These are phyloP conservation scores for Chaetomium cochliodes DNA, from an alignment of 495 filamentous ascomycete genomes.

Conservation along the genomic window DNA sequence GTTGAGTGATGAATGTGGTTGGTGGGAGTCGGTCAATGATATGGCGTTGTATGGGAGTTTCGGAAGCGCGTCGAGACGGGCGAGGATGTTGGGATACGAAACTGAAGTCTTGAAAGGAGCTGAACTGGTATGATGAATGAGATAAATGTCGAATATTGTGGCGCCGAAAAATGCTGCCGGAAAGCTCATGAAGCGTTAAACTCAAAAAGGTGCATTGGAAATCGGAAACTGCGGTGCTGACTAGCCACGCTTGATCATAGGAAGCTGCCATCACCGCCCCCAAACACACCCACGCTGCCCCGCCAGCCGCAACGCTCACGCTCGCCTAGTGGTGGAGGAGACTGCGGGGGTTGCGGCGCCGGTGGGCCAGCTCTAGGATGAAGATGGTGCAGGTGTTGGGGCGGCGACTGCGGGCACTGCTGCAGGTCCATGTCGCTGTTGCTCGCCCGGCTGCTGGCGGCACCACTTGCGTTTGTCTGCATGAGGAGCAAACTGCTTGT, in stretches of 20 bases:
- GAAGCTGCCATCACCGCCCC: slow-evolving; percentile 44
- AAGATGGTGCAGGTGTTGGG: slow-evolving; percentile 29
- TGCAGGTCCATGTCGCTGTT: slow-evolving; percentile 40
- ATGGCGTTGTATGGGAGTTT: neutral
- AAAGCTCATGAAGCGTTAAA: neutral
- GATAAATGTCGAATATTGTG: neutral
- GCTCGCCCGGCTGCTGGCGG: slow-evolving; percentile 49
- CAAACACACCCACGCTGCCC: slow-evolving; percentile 55
- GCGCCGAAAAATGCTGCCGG: slow-evolving; percentile 5
- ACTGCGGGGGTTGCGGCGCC: slow-evolving; percentile 18
- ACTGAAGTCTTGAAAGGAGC: neutral
- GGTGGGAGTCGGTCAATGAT: neutral
- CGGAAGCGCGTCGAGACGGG: neutral
- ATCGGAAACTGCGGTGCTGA: neutral
- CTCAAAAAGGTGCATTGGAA: neutral
- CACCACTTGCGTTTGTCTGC: slow-evolving; percentile 48
- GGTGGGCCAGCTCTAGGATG: slow-evolving; percentile 27
- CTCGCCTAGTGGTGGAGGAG: slow-evolving; percentile 22
- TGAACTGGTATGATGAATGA: neutral
- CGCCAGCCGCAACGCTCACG: slow-evolving; percentile 43
- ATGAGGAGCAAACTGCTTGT: slow-evolving; percentile 54
- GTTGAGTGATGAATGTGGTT: neutral
- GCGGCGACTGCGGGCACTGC: slow-evolving; percentile 26
- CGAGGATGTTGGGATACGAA: neutral
- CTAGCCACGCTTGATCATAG: slow-evolving; percentile 24